Conservation (phyloP, 1,284 basidiomycete genomes). For the Puccinia novopanici region DNA sequence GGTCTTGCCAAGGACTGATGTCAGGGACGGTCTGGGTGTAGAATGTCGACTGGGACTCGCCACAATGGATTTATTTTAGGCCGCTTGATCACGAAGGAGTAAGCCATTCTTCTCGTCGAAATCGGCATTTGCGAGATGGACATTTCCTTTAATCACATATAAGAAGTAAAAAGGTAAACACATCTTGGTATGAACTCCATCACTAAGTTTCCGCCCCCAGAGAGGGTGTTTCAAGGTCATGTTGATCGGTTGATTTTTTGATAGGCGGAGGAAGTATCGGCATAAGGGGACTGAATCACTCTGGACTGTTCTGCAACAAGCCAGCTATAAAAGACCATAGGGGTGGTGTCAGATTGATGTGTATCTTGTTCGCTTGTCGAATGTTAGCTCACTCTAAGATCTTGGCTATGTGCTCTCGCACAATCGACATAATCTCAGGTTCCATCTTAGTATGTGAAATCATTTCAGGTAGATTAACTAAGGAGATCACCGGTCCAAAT, state of each 20-base stretch:
- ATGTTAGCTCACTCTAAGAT: constrained; percentile 70
- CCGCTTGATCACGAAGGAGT: not conserved
- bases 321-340: constrained; percentile 61
- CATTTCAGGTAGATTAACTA: constrained; percentile 70
- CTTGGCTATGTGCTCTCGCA: constrained; percentile 87
- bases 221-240: not conserved
- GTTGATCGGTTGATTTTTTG: constrained; percentile 65
- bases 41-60: not conserved
- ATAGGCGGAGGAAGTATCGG: constrained; percentile 71
- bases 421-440: constrained; percentile 75
- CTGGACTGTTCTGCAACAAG: constrained; percentile 69
- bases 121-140: not conserved
- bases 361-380: not conserved
- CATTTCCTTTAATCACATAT: not conserved
- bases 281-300: constrained; percentile 73
- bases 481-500: constrained; percentile 3
- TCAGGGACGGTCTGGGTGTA: not conserved
- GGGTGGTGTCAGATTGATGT: constrained; percentile 21
- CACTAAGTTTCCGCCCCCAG: not conserved
- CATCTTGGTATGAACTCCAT: not conserved
- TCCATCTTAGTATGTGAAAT: constrained; percentile 90
- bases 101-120: not conserved
- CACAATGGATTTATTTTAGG: not conserved
- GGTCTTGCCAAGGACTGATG: not conserved
- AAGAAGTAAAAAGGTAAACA: not conserved